Base-by-base conservation (phyloP, 768 basidiomycete species). In the Rhodotorula diobovata region DNA sequence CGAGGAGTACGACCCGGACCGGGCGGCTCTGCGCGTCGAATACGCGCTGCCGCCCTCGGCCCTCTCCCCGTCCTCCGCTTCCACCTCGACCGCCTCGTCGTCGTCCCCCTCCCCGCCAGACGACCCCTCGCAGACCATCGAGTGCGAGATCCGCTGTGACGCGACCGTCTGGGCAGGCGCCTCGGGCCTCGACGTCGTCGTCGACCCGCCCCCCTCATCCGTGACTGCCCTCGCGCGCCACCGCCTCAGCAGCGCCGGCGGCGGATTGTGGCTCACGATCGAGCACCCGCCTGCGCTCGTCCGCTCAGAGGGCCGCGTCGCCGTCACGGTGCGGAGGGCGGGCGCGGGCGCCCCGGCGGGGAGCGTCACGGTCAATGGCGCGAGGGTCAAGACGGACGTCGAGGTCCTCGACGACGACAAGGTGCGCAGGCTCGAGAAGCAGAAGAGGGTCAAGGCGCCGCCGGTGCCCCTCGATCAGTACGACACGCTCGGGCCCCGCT, bases 211-310 rank as follows among this genome's bases (percentile, higher is more conserved):
- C 7, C 94, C 93, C 21, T 87, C 89, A 69, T 83, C 85, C 10
- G 87, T 95, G 48, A 86, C 89, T 1, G 91, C 89, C 70, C 84
- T 99, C 16, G 86, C 90, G 15, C 86, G 96, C 41, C 95, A 98
- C 81, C 86, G 89, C 12, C 83, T 98, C 11, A 92, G 92, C 2
- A 92, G 92, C 2, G 88, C 89, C 45, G 95, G 95, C 6, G 94
- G 95, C 25, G 96, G 96, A 0, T 81, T 96, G 30, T 99, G 96
- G 96, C 80, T 99, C 37, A 93, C 92, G 0, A 83, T 97, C 76
- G 89, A 87, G 10, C 94, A 98, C 76, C 90, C 95, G 72, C 86
- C 87, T 3, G 80, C 88, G n/a, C 86, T 87, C n/a, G 56, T 66
- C 41, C 23, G 14, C 58, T 18, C 34, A 30, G 18, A 23, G 20